Base-by-base conservation (phyloP, 2,329 filamentous ascomycete genomes). In the Periconia macrospinosa region DNA sequence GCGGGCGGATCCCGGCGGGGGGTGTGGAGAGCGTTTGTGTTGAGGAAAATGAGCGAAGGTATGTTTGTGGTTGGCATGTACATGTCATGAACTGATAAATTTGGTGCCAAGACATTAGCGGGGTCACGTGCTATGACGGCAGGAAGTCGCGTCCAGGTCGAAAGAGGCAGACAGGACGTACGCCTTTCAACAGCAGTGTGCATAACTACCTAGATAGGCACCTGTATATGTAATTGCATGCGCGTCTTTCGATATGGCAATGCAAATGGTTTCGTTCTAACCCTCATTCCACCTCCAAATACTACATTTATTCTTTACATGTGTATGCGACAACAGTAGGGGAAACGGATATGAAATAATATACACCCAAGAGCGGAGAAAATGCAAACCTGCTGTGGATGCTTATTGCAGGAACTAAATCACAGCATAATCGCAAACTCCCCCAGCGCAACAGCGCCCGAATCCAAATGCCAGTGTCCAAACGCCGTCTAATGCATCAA, bases 361-460 rank as follows among this genome's bases (percentile, higher is more conserved):
- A 49, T 54, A 60, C 45, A 60, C 23, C 45, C 15, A 18, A 54
- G 59, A 62, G 59, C 58, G 55, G 59, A 60, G 59, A 60, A 47
- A 37, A n/a, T 37, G 35, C 50, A 51, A 40, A 23, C 11, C 27
- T 37, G 41, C n/a, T 33, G 35, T 9, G 52, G 23, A 43, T 51
- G 56, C 49, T 41, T 49, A 45, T 55, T 35, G 30, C 30, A n/a
- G 45, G 45, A 44, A 30, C 35, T 13, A 47, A 27, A 18, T 14
- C 37, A 44, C 47, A 45, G 13, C 15, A 40, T 23, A 14, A 18
- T 53, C 41, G 35, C 44, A 35, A 20, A 14, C 49, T 17, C 42
- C 46, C 37, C 42, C 37, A 30, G 23, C 43, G 11, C 33, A n/a
- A 33, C 17, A 51, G 50, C 44, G 42, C 45, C 35, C 30, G 44